These are phyloP conservation scores for Malbranchea cinnamomea DNA, from an alignment of 2,329 filamentous ascomycete genomes.

Conservation along the genomic window DNA sequence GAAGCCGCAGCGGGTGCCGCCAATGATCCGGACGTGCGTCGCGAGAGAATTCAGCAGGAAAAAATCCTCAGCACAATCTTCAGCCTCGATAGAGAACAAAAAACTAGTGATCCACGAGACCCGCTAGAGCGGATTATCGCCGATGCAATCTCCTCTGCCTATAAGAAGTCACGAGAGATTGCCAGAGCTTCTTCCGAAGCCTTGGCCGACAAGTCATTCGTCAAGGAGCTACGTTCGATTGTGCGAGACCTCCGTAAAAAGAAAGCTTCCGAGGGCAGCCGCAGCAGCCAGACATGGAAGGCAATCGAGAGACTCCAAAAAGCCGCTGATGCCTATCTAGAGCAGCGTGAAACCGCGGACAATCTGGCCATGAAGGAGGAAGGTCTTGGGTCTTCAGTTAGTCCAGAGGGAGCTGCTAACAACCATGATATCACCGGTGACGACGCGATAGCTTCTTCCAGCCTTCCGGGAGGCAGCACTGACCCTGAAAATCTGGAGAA, in stretches of 20 bases:
- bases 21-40: constrained; percentile 11
- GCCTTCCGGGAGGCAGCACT: neutral
- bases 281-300: constrained; percentile 20
- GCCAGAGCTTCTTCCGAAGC: constrained; percentile 2
- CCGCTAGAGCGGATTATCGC: constrained; percentile 9
- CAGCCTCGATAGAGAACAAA: constrained; percentile 10
- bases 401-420: neutral
- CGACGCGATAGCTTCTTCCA: neutral
- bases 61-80: constrained; percentile 12
- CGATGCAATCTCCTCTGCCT: constrained; percentile 6
- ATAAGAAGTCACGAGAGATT: constrained; percentile 6
- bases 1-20: constrained; percentile 7
- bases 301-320: constrained; percentile 36
- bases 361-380: too few relatives aligned
- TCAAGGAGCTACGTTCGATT: constrained; percentile 9
- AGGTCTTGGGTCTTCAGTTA: neutral
- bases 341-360: too few relatives aligned
- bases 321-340: constrained; percentile 38
- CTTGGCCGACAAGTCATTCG: constrained; percentile 8
- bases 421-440: neutral
- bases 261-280: neutral
- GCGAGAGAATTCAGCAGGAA: constrained; percentile 12
- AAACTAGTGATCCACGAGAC: constrained; percentile 4
- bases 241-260: constrained; percentile 5
- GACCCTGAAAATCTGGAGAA: constrained; percentile 6